Evolutionary conservation across 2,329 filamentous ascomycete species (phyloP).

Genomic region (Cercospora sp.): DNA sequence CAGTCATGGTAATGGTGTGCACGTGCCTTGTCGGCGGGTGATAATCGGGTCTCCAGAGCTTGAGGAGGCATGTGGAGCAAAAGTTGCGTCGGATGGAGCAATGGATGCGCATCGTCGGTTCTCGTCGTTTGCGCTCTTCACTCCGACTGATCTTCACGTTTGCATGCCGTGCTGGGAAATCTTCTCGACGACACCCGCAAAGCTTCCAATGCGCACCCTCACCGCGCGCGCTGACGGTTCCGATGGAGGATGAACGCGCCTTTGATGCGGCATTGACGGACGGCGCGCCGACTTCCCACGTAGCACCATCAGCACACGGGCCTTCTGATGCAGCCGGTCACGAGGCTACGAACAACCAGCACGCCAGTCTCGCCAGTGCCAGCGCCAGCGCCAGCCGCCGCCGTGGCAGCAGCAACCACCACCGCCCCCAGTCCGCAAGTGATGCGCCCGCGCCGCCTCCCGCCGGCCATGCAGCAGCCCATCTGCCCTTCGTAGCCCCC

Average conservation of each 20-base stretch:
- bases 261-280: neutral
- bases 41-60: conserved; percentile 2
- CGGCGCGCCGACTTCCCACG: neutral
- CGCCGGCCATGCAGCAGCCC: conserved; percentile 9
- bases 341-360: neutral
- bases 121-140: neutral
- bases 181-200: neutral
- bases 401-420: neutral
- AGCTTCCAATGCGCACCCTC: conserved; percentile 1
- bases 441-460: neutral
- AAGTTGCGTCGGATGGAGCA: conserved; percentile 2
- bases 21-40: neutral
- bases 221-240: neutral
- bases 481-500: conserved; percentile 25
- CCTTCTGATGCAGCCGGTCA: conserved; percentile 2
- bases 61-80: neutral
- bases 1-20: neutral
- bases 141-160: neutral
- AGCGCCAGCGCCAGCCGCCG: neutral
- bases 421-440: neutral
- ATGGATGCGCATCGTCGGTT: neutral
- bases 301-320: neutral
- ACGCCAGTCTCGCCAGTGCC: neutral
- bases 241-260: neutral
- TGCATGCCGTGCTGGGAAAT: neutral